phyloP scores from a whole-genome alignment of 2,329 filamentous ascomycete species.

The Thelonectria discophora region DNA sequence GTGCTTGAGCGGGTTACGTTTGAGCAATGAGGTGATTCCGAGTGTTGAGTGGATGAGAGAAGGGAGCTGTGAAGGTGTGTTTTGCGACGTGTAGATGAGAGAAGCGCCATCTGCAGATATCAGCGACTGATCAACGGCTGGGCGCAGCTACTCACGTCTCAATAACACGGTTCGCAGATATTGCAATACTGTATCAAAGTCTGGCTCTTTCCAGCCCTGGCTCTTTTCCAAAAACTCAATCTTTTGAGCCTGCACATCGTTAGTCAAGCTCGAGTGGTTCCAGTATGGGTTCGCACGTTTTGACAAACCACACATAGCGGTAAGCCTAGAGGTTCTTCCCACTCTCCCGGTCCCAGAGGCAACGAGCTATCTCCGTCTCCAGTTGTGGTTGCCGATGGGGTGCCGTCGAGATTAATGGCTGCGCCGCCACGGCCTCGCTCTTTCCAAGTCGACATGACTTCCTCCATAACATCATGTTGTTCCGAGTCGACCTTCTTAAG shows the following conservation, averaged over 20 bases:
- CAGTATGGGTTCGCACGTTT: constrained; percentile 69
- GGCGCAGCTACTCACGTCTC: constrained; percentile 68
- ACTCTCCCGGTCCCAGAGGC: constrained; percentile 87
- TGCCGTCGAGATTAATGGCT: constrained; percentile 69
- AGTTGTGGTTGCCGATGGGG: constrained; percentile 61
- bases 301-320: constrained; percentile 96
- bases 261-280: constrained; percentile 33
- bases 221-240: constrained; percentile 92
- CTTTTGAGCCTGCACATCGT: constrained; percentile 72
- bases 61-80: constrained; percentile 78
- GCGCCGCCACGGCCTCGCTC: constrained; percentile 75
- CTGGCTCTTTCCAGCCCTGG: constrained; percentile 92
- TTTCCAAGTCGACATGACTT: constrained; percentile 82
- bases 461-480: constrained; percentile 85
- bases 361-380: constrained; percentile 74
- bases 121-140: constrained; percentile 28
- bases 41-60: constrained; percentile 85
- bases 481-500: constrained; percentile 77
- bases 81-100: constrained; percentile 84
- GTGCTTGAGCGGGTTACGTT: constrained; percentile 81
- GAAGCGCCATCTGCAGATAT: constrained; percentile 76
- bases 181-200: constrained; percentile 95
- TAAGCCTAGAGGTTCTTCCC: constrained; percentile 88
- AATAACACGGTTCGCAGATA: constrained; percentile 89
- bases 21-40: constrained; percentile 84